Evolutionary conservation across 345 rosid species (phyloP).

Genomic region (Eucalyptus albens): DNA sequence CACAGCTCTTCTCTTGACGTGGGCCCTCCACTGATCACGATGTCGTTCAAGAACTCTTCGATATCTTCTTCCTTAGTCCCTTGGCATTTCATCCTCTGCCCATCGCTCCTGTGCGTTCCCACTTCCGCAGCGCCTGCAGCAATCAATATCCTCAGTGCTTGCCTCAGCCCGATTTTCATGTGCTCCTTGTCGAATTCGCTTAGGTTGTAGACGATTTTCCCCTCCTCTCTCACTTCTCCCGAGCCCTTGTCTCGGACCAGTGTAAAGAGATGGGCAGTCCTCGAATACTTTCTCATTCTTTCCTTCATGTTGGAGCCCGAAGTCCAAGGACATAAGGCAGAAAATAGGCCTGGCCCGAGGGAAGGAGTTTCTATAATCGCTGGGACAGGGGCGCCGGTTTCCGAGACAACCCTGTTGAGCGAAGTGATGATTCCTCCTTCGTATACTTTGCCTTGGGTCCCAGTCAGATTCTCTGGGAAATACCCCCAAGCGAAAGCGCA

Average conservation of each 20-base stretch:
- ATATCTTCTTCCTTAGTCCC: neutral
- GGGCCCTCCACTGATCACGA: neutral
- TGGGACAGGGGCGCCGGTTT: neutral
- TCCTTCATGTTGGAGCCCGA: neutral
- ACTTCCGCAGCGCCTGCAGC: neutral
- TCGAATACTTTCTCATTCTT: neutral
- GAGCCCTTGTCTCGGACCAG: neutral
- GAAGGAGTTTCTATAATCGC: neutral
- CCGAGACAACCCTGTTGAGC: neutral
- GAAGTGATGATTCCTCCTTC: conserved; percentile 5
- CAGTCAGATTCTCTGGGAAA: neutral
- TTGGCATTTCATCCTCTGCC: neutral
- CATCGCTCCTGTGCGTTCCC: conserved; percentile 1
- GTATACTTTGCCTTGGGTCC: neutral
- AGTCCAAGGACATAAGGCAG: neutral
- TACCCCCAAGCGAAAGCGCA: neutral
- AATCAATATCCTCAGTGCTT: neutral
- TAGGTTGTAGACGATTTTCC: neutral
- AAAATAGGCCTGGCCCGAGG: neutral
- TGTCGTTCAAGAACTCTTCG: neutral
- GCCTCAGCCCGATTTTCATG: neutral
- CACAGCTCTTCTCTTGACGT: neutral
- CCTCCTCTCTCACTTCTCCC: neutral
- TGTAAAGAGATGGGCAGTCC: neutral
- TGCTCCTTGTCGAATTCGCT: neutral